Evolutionary conservation across 352 stramenopile genomes (phyloP).

Genomic region (Thalassiosira exigua): DNA sequence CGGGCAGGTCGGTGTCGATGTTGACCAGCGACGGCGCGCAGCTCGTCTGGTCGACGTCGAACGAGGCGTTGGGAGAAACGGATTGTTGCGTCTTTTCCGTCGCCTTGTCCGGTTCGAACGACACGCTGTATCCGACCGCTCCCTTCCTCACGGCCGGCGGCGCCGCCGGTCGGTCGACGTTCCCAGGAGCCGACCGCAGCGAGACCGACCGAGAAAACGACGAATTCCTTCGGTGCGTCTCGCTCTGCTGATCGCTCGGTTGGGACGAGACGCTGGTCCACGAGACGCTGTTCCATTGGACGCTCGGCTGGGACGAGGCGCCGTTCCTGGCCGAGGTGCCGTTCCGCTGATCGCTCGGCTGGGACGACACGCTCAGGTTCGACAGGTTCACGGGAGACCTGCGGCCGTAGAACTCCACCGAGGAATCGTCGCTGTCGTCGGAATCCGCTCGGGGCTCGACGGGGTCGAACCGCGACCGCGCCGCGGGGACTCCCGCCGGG

Average conservation of each 20-base stretch:
- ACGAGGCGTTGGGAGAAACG: too few relatives aligned
- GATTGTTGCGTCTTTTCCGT: too few relatives aligned
- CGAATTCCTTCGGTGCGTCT: background rate
- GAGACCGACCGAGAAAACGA: slow-evolving; percentile 4
- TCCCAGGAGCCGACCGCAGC: too few relatives aligned
- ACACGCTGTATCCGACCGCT: too few relatives aligned
- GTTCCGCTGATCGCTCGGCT: background rate
- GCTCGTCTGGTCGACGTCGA: too few relatives aligned
- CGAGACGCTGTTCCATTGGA: background rate
- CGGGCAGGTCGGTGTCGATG: too few relatives aligned
- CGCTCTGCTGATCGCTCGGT: background rate
- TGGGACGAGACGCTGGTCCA: too few relatives aligned
- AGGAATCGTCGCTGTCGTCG: slow-evolving; percentile 10
- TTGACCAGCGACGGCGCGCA: too few relatives aligned
- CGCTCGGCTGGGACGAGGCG: background rate
- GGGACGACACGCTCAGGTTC: too few relatives aligned
- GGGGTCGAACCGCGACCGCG: background rate
- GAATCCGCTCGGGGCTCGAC: background rate
- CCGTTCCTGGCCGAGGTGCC: background rate
- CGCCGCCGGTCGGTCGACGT: too few relatives aligned
- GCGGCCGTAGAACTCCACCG: slow-evolving; percentile 6
- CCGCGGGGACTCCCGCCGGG: background rate
- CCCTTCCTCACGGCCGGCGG: too few relatives aligned
- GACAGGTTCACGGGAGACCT: slow-evolving; percentile 1
- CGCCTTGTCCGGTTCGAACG: too few relatives aligned